Percentiles rank a stretch among this genome's conserved stretches.
phyloP scores from a whole-genome alignment of 2,329 filamentous ascomycete species.

The Thelonectria blattea region DNA sequence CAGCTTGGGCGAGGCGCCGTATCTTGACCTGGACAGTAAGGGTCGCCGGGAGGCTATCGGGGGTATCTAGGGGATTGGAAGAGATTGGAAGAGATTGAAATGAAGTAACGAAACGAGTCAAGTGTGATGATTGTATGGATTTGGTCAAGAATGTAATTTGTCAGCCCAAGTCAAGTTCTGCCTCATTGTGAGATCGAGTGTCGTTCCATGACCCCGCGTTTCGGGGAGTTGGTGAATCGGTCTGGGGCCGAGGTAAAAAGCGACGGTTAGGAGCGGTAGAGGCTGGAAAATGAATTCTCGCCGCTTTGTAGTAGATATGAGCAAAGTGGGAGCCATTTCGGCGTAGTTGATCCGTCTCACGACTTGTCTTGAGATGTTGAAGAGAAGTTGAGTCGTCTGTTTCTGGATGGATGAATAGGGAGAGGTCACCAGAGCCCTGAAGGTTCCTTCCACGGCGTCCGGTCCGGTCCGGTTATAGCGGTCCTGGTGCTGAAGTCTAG shows the following conservation, averaged over 20 bases:
- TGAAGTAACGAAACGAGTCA: not conserved
- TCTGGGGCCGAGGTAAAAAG: slow-evolving; percentile 3
- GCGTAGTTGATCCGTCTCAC: not conserved
- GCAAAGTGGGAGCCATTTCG: not conserved
- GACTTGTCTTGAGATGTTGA: too few species aligned
- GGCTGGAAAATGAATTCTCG: not conserved
- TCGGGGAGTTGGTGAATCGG: slow-evolving; percentile 10
- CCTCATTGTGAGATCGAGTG: not conserved
- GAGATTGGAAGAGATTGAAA: too few species aligned
- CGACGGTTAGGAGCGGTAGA: not conserved
- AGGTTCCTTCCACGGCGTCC: not conserved
- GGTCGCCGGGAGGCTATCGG: slow-evolving; percentile 47
- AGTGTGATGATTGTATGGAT: slow-evolving; percentile 1
- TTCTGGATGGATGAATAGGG: too few species aligned
- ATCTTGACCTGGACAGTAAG: slow-evolving; percentile 46
- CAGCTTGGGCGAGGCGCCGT: slow-evolving; percentile 52
- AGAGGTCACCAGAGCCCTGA: not conserved
- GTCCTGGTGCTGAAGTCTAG: not conserved
- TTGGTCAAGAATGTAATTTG: not conserved
- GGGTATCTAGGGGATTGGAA: slow-evolving; percentile 11
- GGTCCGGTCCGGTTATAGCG: not conserved
- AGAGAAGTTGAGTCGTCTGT: too few species aligned
- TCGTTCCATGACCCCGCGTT: slow-evolving; percentile 7
- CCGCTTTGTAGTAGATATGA: not conserved
- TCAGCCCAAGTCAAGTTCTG: not conserved